A percentile compares a stretch with the other conserved stretches of the same genome.
These are phyloP conservation scores for Drechslerella stenobrocha DNA, from an alignment of 2,329 filamentous ascomycete species.

Conservation along the genomic window DNA sequence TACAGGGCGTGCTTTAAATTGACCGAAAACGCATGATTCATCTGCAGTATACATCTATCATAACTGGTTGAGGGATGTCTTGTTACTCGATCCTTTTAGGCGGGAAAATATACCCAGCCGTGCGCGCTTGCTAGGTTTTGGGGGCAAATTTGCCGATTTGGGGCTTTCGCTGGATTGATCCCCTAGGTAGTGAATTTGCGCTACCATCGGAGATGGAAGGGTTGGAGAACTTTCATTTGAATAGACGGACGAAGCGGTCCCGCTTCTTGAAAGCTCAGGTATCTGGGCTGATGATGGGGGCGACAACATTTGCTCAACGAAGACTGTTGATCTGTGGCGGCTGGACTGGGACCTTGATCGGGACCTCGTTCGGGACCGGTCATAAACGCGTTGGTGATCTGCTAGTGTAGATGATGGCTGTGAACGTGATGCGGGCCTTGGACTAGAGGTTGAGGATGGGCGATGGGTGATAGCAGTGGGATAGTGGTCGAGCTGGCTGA, in stretches of 20 bases:
- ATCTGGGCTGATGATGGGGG: slow-evolving; percentile 51
- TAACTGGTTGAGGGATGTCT: background rate
- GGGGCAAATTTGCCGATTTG: slow-evolving; percentile 17
- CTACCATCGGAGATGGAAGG: slow-evolving; percentile 41
- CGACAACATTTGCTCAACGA: slow-evolving; percentile 35
- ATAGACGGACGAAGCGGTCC: slow-evolving; percentile 50
- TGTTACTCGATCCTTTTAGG: slow-evolving; percentile 13
- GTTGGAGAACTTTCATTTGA: slow-evolving; percentile 51
- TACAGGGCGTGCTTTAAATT: background rate
- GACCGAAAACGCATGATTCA: background rate
- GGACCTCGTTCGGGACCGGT: slow-evolving; percentile 15
- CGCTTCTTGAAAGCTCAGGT: slow-evolving; percentile 50
- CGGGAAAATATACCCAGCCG: slow-evolving; percentile 31
- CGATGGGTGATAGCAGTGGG: background rate
- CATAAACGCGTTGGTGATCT: slow-evolving; percentile 12
- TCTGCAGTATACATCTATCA: background rate
- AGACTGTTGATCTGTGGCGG: slow-evolving; percentile 23
- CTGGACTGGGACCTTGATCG: slow-evolving; percentile 21
- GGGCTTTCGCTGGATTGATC: slow-evolving; percentile 25
- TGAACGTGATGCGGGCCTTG: slow-evolving; percentile 24
- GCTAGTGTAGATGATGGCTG: slow-evolving; percentile 6
- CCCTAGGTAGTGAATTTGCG: slow-evolving; percentile 31
- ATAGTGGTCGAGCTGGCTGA: background rate
- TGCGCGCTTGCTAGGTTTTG: slow-evolving; percentile 29
- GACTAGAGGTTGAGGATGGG: background rate